Conservation (phyloP, 2,329 filamentous ascomycete species). For the Neofusicoccum sp. region DNA sequence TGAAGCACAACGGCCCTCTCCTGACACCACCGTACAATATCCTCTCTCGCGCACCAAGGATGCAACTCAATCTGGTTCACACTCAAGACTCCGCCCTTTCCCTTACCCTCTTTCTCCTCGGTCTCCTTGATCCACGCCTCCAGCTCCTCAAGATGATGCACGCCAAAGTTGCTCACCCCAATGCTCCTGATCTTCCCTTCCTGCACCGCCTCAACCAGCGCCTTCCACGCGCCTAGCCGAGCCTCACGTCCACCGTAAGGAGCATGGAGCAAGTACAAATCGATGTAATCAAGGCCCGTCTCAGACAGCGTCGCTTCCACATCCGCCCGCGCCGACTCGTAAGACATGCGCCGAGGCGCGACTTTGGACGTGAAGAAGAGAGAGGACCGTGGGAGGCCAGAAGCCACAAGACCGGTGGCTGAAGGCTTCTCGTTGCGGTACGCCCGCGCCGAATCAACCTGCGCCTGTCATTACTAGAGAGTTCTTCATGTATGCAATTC, state of each 20-base stretch:
- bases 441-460: slow-evolving; percentile 51
- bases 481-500: no score
- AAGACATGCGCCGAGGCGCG: slow-evolving; percentile 61
- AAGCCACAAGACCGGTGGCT: slow-evolving; percentile 34
- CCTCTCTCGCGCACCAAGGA: slow-evolving; percentile 79
- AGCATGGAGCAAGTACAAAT: slow-evolving; percentile 53
- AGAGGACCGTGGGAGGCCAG: slow-evolving; percentile 22
- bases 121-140: slow-evolving; percentile 60
- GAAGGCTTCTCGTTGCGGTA: slow-evolving; percentile 50
- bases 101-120: slow-evolving; percentile 57
- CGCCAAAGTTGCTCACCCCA: slow-evolving; percentile 59
- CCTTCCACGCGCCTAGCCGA: slow-evolving; percentile 56
- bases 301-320: slow-evolving; percentile 44
- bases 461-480: slow-evolving; percentile 45
- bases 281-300: slow-evolving; percentile 43
- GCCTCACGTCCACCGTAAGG: slow-evolving; percentile 56
- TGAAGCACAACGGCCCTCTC: slow-evolving; percentile 53
- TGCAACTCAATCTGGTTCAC: slow-evolving; percentile 86
- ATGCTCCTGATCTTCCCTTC: slow-evolving; percentile 56
- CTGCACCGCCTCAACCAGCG: slow-evolving; percentile 56
- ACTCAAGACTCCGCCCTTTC: slow-evolving; percentile 69
- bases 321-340: slow-evolving; percentile 45
- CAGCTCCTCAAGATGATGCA: slow-evolving; percentile 58
- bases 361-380: slow-evolving; percentile 43
- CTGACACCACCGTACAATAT: slow-evolving; percentile 78